A percentile compares a stretch with the other conserved stretches of the same genome.
phyloP scores from a whole-genome alignment of 139 green algal species.

The Pleodorina starrii region DNA sequence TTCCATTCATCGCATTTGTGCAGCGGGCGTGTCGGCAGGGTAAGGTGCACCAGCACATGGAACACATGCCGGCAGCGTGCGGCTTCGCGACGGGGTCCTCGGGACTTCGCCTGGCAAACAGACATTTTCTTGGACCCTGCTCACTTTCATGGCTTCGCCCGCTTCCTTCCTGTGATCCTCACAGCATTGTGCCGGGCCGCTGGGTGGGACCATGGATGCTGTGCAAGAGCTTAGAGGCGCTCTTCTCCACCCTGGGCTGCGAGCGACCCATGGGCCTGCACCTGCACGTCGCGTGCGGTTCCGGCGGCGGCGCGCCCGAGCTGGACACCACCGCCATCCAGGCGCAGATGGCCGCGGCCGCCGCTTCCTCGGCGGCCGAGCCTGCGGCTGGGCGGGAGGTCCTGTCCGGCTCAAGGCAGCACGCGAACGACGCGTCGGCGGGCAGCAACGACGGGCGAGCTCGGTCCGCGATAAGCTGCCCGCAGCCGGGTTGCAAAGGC shows the following conservation, averaged over 20 bases:
- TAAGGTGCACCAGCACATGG: conserved; percentile 53
- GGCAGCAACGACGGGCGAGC: no score
- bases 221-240: conserved; percentile 81
- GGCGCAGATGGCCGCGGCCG: neutral
- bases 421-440: no score
- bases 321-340: conserved; percentile 47
- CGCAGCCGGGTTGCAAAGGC: no score
- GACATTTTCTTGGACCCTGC: no score
- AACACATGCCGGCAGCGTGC: no score
- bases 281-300: conserved; percentile 77
- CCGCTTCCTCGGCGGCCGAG: neutral
- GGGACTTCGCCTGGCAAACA: no score
- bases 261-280: conserved; percentile 59
- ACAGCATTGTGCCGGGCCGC: conserved; percentile 83
- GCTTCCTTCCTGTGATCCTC: no score
- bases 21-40: conserved; percentile 72
- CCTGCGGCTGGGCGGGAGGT: no score
- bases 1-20: conserved; percentile 89
- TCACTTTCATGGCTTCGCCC: neutral
- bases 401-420: no score
- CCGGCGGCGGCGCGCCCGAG: conserved; percentile 84
- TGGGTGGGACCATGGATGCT: conserved; percentile 94
- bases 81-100: no score
- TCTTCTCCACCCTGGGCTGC: conserved; percentile 39
- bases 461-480: no score